phyloP scores from a whole-genome alignment of 176 grass and related monocot genomes.

The Cymbopogon citratus region DNA sequence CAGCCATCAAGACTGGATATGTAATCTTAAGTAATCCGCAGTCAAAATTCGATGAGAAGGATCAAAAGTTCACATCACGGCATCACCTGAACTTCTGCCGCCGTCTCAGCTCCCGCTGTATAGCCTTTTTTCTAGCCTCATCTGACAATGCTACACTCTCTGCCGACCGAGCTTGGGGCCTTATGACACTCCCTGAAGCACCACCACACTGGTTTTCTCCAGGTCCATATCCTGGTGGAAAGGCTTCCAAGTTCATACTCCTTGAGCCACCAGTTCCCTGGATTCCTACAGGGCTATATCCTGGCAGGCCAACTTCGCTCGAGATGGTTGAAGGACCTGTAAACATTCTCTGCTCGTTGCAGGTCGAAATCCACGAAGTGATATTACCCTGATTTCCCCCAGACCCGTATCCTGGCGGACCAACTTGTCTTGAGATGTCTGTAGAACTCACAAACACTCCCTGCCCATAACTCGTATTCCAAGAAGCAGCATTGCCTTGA shows the following conservation, averaged over 20 bases:
- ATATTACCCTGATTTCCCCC: background rate
- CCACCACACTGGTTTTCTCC: constrained; percentile 8
- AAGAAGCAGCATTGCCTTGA: background rate
- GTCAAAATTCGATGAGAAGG: background rate
- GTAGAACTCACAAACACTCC: background rate
- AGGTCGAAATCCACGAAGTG: background rate
- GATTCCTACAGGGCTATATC: background rate
- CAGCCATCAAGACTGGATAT: background rate
- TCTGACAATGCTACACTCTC: constrained; percentile 23
- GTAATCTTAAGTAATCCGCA: background rate
- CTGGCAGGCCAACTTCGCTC: background rate
- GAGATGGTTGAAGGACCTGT: background rate
- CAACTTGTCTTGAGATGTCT: background rate
- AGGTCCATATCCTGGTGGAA: constrained; percentile 15
- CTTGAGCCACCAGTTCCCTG: background rate
- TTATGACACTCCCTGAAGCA: background rate
- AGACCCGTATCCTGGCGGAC: background rate
- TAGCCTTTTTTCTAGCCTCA: constrained; percentile 41
- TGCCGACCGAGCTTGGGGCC: background rate
- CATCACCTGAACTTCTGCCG: constrained; percentile 17
- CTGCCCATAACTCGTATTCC: background rate
- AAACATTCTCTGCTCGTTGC: background rate
- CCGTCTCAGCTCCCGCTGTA: constrained; percentile 43
- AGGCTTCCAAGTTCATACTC: constrained; percentile 4
- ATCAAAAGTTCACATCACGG: background rate